Conservation (phyloP, 73 alveolate genomes). For the Diophrys appendiculata region DNA sequence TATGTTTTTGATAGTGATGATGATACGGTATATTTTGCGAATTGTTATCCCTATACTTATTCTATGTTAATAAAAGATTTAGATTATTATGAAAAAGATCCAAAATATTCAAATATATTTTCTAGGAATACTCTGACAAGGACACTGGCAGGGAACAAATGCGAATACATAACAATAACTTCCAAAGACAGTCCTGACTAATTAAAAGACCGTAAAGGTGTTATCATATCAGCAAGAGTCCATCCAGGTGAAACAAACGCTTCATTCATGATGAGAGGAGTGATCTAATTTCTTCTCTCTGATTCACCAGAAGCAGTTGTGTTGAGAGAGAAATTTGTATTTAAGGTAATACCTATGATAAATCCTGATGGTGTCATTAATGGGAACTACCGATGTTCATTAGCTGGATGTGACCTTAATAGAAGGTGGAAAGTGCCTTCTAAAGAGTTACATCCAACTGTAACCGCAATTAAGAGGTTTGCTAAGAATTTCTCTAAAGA, state of each 20-base stretch:
- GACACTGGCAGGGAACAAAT: conserved; percentile 65
- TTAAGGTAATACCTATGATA: conserved; percentile 93
- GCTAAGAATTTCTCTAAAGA: conserved; percentile 37
- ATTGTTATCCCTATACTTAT: conserved; percentile 80
- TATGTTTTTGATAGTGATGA: conserved; percentile 48
- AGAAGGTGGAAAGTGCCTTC: conserved; percentile 69
- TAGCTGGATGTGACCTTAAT: conserved; percentile 69
- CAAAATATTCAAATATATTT: conserved; percentile 13
- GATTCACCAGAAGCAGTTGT: conserved; percentile 79
- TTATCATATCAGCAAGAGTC: conserved; percentile 70
- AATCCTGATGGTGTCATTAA: conserved; percentile 73
- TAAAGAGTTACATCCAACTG: conserved; percentile 61
- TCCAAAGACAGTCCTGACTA: conserved; percentile 38
- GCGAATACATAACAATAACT: conserved; percentile 68
- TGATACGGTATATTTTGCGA: conserved; percentile 79
- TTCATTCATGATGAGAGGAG: conserved; percentile 82
- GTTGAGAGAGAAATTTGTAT: conserved; percentile 72
- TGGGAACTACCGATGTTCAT: conserved; percentile 67
- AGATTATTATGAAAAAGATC: conserved; percentile 32
- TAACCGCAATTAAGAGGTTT: conserved; percentile 22
- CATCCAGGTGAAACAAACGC: conserved; percentile 95
- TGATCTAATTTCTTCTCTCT: conserved; percentile 88
- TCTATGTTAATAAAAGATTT: conserved; percentile 70
- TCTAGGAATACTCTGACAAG: conserved; percentile 52
- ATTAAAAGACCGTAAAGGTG: conserved; percentile 61